Evolutionary conservation across 2,329 filamentous ascomycete genomes (phyloP), one percentile per base, ranked within the genome.

Genomic region (Nigrospora osmanthi): DNA sequence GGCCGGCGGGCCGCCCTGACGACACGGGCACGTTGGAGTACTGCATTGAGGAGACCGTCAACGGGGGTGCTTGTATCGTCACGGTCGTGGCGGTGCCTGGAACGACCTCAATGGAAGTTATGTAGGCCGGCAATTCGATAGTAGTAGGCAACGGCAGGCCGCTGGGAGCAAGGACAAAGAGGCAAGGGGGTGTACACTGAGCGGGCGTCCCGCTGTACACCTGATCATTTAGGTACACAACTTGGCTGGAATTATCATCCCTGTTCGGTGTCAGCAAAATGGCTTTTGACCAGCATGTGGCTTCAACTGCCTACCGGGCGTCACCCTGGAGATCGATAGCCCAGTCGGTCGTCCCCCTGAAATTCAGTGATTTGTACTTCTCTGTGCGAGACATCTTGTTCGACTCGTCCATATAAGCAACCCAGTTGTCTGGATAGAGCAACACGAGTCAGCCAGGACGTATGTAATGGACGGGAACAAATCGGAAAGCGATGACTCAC

Each of bases 341-440:
- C 63, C 61, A 67, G 40, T 65, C 56, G 15, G 49, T 47, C 12
- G 47, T 61, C 2, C 62, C 62, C 1, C 45, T 55, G 33, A 66
- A 54, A 34, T 58, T 57, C 2, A 54, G 35, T 0, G 16, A 35
- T 31, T 54, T 31, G 43, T 55, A 65, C 1, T 47, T 17, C 1
- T 38, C 35, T 1, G 38, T 44, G 4, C 62, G 55, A 1, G 16
- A 15, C 1, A 28, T 14, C 35, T 61, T 64, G 15, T 35, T 59
- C 0, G 34, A 44, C 9, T 46, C 35, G 17, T 46, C 44, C 54
- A 55, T 57, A 38, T 46, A 48, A 1, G 35, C 40, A 10, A 46
- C 40, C 39, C 40, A 46, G 13, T 43, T 11, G 47, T 6, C 41
- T 64, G 64, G 33, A 63, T 48, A 40, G 58, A 55, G 10, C 19